A percentile compares a stretch with the other conserved stretches of the same genome.
Evolutionary conservation across 2,329 filamentous ascomycete genomes (phyloP).

Genomic region (Fusarium sp.): DNA sequence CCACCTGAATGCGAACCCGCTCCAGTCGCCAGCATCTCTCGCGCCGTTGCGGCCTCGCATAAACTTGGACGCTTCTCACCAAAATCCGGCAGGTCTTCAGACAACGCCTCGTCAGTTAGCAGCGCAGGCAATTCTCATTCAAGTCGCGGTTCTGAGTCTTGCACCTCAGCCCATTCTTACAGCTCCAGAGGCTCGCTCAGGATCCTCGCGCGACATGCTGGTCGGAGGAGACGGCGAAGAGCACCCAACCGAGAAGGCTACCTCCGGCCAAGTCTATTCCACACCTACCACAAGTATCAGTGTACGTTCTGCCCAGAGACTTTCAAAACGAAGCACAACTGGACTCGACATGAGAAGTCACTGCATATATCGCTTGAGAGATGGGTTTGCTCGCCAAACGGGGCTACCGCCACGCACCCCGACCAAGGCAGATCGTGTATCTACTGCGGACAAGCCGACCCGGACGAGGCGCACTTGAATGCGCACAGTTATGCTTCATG

Average conservation of each 20-base stretch:
- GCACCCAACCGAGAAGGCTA: not conserved
- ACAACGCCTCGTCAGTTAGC: not conserved
- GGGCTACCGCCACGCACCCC: not conserved
- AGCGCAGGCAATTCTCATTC: not conserved
- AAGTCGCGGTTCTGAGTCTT: not conserved
- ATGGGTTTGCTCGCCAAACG: not conserved
- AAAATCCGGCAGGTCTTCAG: not conserved
- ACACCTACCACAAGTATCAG: not conserved
- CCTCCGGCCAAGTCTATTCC: not conserved
- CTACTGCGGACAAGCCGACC: not conserved
- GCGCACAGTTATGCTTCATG: slow-evolving; percentile 54
- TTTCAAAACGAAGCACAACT: not conserved
- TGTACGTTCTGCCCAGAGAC: not conserved
- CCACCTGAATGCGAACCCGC: not conserved
- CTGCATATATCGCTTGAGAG: not conserved
- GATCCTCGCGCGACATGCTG: not conserved
- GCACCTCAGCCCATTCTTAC: not conserved
- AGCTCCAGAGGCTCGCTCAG: not conserved
- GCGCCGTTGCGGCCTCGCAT: not conserved
- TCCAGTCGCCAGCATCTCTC: not conserved
- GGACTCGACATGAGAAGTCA: not conserved
- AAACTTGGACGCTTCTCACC: not conserved
- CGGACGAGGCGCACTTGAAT: not conserved
- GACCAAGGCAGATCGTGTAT: not conserved
- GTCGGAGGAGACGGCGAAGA: not conserved